Conservation (phyloP, 345 rosid genomes). For the Schrenkiella parvula region DNA sequence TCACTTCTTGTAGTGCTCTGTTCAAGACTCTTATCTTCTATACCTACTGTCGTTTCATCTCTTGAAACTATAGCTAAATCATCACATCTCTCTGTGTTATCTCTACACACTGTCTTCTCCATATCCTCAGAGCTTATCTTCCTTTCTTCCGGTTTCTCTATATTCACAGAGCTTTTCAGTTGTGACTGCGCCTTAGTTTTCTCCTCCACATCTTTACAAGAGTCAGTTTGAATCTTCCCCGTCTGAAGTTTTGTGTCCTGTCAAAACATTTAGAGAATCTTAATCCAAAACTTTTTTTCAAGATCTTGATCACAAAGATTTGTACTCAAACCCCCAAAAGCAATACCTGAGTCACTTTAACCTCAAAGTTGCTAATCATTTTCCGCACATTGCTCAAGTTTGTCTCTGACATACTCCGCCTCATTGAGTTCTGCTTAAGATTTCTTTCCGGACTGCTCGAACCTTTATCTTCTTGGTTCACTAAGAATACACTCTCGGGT, state of each 20-base stretch:
- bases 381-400: slow-evolving; percentile 58
- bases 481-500: slow-evolving; percentile 10
- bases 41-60: slow-evolving; percentile 32
- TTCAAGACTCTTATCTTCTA: slow-evolving; percentile 29
- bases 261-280: slow-evolving; percentile 12
- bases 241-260: slow-evolving; percentile 20
- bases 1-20: slow-evolving; percentile 28
- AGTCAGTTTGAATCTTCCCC: background rate
- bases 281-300: background rate
- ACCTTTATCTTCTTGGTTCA: slow-evolving; percentile 13
- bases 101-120: slow-evolving; percentile 1
- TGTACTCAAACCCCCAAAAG: background rate
- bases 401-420: slow-evolving; percentile 38
- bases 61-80: slow-evolving; percentile 34
- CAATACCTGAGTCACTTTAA: slow-evolving; percentile 55
- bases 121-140: background rate
- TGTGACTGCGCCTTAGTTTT: slow-evolving; percentile 4
- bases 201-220: slow-evolving; percentile 9
- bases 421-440: slow-evolving; percentile 10
- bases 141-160: slow-evolving; percentile 41
- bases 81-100: slow-evolving; percentile 19
- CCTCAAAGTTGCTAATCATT: slow-evolving; percentile 76
- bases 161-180: background rate
- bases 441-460: slow-evolving; percentile 9
- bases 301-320: slow-evolving; percentile 2